phyloP scores from a whole-genome alignment of 345 rosid species.

The Balakata baccata region DNA sequence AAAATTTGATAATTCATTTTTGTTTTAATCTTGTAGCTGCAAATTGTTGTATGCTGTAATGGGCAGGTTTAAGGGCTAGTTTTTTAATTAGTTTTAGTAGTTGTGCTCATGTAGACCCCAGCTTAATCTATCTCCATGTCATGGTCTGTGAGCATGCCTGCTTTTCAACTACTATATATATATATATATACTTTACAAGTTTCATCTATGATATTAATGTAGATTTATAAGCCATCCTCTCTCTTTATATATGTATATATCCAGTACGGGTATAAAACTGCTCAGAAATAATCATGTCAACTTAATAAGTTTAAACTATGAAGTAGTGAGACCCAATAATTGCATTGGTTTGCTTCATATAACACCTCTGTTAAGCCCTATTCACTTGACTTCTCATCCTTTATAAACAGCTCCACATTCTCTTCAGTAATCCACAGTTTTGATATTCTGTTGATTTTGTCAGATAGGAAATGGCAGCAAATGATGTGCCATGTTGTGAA shows the following conservation, averaged over 20 bases:
- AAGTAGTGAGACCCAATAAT: not conserved
- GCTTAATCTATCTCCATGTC: not conserved
- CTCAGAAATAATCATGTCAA: not conserved
- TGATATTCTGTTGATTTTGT: not conserved
- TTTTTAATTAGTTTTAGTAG: no score
- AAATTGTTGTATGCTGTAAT: no score
- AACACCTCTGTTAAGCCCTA: not conserved
- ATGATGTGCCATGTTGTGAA: conserved; percentile 85
- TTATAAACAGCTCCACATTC: not conserved
- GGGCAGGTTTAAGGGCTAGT: no score
- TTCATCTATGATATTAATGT: no score
- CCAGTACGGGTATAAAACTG: not conserved
- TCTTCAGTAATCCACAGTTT: not conserved
- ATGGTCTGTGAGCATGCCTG: not conserved
- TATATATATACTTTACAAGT: not conserved
- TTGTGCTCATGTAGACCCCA: not conserved
- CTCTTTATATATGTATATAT: not conserved
- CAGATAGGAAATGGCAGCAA: conserved; percentile 57
- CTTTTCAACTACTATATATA: no score
- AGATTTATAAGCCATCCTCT: no score
- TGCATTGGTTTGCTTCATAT: not conserved
- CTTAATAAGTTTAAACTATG: not conserved
- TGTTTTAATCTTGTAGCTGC: no score
- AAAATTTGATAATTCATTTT: no score
- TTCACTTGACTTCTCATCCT: not conserved